Base-by-base conservation (phyloP, 768 basidiomycete genomes). In the Leccinum variicolor region DNA sequence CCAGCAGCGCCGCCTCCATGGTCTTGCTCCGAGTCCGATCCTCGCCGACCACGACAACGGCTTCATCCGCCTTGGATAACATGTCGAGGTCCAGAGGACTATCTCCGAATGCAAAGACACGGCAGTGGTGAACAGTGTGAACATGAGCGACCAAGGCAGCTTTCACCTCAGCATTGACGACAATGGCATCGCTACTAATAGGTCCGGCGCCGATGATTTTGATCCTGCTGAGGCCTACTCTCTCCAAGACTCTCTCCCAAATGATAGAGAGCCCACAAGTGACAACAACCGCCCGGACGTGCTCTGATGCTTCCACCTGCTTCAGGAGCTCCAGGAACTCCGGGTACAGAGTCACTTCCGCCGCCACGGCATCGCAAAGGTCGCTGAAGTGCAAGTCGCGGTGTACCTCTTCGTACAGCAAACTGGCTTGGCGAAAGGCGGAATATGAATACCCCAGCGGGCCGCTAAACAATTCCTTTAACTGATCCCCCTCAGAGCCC, bases 281-380 rank as follows among this genome's bases (percentile, higher is more conserved):
- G 50, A 59, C 55, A 52, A 59, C 58, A 48, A 59, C 58, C 45
- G 58, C 58, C 50, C 50, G 50, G 50, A 59, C 58, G 34, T 59
- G 55, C 58, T 59, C 58, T 59, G 58, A 59, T 57, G 58, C 58
- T 58, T 57, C 58, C 55, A 59, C 58, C 55, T 52, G 58, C 55
- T 59, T 59, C 58, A 59, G 55, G 55, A 59, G 58, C 55, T 48
- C 58, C 55, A 59, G 50, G 58, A 59, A 57, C 55, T 59, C 58
- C 29, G 58, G 58, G 45, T 59, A 57, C 6, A 57, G 58, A 57
- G 55, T 59, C 55, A 59, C 58, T 57, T 59, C 28, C 21, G 50
- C 50, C 14, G 58, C 58, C 55, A 59, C 58, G 9, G 55, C 55
- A 59, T 59, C 58, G n/a, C 58, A 59, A 52, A 59, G 58, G 55